phyloP scores from a whole-genome alignment of 78 protist genomes.

The slime mould (Dictyostelium discoideum) region DNA sequence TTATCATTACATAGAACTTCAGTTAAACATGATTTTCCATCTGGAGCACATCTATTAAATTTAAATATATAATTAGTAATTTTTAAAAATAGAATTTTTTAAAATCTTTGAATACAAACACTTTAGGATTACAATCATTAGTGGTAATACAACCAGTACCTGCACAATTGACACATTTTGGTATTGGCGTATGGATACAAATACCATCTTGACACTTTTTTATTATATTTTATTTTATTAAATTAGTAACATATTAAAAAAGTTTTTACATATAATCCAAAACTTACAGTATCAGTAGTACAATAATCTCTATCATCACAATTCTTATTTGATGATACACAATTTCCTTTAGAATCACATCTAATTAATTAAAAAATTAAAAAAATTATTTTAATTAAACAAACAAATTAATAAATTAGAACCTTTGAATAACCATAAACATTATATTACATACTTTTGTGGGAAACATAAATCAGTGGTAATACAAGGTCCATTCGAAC shows the following conservation, averaged over 20 bases:
- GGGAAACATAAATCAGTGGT: neutral
- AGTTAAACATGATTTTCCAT: neutral
- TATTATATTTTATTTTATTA: no score
- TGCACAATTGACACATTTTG: neutral
- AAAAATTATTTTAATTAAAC: no score
- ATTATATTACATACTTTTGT: neutral
- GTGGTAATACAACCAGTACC: neutral
- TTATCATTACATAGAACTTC: neutral
- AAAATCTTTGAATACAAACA: neutral
- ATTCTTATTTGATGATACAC: neutral
- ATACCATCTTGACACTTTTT: neutral
- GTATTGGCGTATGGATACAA: neutral
- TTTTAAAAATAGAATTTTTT: no score
- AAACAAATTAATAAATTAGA: no score
- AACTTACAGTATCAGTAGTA: neutral
- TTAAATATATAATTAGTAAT: no score
- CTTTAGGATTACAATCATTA: neutral
- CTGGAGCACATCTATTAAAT: neutral
- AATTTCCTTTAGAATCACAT: neutral
- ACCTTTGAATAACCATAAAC: no score
- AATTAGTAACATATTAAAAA: no score
- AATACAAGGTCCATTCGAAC: neutral
- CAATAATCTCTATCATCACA: constrained; percentile 7
- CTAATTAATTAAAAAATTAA: neutral
- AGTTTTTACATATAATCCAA: no score